Conservation (phyloP, 192 early-diverging fungal species). For the Helicostylum pulchrum region DNA sequence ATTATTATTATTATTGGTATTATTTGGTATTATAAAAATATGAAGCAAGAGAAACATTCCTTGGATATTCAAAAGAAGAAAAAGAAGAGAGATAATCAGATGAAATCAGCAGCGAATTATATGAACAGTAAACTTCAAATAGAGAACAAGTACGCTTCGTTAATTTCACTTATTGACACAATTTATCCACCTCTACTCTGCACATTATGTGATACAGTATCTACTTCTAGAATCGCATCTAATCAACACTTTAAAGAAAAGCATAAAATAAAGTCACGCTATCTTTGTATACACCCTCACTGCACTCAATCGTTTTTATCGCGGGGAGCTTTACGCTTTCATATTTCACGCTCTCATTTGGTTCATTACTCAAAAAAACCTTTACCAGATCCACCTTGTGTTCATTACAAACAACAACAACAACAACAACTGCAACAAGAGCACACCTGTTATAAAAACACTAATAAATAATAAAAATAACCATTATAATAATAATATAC, state of each 20-base stretch:
- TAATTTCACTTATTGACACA: constrained; percentile 32
- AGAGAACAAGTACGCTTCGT: constrained; percentile 15
- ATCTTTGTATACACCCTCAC: constrained; percentile 33
- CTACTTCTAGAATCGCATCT: constrained; percentile 4
- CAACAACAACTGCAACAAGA: no score
- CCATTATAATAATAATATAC: neutral
- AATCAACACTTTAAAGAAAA: constrained; percentile 18
- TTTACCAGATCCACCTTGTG: no score
- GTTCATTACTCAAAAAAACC: no score
- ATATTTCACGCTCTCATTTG: constrained; percentile 25
- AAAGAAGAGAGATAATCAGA: no score
- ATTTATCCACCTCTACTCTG: constrained; percentile 36
- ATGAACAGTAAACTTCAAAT: neutral
- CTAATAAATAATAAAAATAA: no score
- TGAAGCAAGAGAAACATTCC: neutral
- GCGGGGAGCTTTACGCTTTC: constrained; percentile 29
- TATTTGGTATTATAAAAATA: no score
- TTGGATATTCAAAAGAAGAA: no score
- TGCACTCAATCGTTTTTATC: constrained; percentile 25
- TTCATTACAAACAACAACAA: no score
- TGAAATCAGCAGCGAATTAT: neutral
- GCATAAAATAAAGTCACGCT: constrained; percentile 22
- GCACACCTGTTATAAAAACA: no score
- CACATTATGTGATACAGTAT: constrained; percentile 18
- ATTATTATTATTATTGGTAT: neutral